These are phyloP conservation scores for Nyctanthes arbortristis DNA, from an alignment of 257 asterid genomes.

Conservation along the genomic window DNA sequence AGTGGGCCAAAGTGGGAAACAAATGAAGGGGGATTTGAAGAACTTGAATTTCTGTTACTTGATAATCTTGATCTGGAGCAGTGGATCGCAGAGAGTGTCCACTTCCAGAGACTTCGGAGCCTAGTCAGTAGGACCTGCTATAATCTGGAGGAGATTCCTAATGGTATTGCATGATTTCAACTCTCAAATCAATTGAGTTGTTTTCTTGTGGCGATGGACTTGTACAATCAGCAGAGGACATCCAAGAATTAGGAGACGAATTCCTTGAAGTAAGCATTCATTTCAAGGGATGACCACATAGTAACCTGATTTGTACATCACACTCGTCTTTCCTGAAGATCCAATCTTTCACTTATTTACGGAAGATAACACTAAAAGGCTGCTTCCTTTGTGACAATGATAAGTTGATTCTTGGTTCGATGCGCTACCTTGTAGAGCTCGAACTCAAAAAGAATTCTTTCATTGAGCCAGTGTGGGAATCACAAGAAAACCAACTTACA, in stretches of 20 bases:
- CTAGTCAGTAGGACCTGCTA: neutral
- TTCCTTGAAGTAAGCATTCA: neutral
- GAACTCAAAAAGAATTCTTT: no score
- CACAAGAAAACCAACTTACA: no score
- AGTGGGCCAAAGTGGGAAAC: neutral
- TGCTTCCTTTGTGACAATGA: no score
- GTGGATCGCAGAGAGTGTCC: neutral
- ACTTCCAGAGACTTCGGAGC: conserved; percentile 1
- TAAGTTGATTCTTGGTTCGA: no score
- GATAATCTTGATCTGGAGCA: neutral
- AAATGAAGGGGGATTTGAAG: neutral
- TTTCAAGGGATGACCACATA: neutral
- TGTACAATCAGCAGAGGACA: conserved; percentile 1
- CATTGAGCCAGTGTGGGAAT: no score
- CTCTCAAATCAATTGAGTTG: conserved; percentile 2
- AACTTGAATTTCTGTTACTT: no score
- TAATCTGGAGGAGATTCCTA: neutral
- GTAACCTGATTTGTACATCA: no score
- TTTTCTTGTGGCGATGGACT: neutral
- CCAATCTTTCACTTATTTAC: no score
- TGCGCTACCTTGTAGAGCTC: no score
- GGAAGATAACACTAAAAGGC: no score
- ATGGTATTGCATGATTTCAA: conserved; percentile 2
- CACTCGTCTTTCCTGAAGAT: no score
- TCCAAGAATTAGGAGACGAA: neutral